Evolutionary conservation across 2,329 filamentous ascomycete genomes (phyloP), one percentile per base, ranked within the genome.

Genomic region (Aspergillus texensis): DNA sequence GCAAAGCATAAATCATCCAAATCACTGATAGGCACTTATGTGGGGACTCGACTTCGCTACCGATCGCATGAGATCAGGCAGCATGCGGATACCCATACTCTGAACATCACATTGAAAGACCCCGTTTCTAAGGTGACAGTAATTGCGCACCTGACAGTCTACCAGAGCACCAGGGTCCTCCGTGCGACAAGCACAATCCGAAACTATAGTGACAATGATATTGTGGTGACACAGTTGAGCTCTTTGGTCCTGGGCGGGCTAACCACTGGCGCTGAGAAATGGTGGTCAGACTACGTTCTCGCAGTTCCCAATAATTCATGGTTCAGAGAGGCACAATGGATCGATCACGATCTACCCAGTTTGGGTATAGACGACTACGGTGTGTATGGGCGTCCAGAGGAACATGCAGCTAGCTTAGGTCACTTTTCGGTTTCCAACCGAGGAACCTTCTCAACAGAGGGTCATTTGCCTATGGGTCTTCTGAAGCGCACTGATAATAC

Each of bases 251-350:
- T 74, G 3, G 71, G 75, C 8, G 65, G 66, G 0, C 34, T 72
- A n/a, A 66, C 68, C 1, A 58, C 54, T 3, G 61, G 65, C 1
- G 64, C 66, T 1, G 34, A 61, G 3, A 52, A 66, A 32, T 68
- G 69, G 62, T 75, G 69, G 69, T 11, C 65, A 1, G 69, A 75
- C 52, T 75, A 73, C 34, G 59, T 36, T 5, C 55, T 74, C 6
- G 65, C 68, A 1, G 56, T 62, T 26, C 65, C 72, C 0, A 73
- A 68, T 28, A 77, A 74, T 57, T 70, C 67, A 2, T 77, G 75
- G 75, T 77, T 79, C 58, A 65, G 77, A 34, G 73, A 78, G 64
- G 70, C 71, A 1, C 74, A 77, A 58, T 77, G 77, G 76, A 67
- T 67, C 5, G 68, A 70, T 4, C 57, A 68, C 12, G 59, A 65